These are phyloP conservation scores for Pisolithus tinctorius DNA, from an alignment of 768 basidiomycete genomes.

Conservation along the genomic window DNA sequence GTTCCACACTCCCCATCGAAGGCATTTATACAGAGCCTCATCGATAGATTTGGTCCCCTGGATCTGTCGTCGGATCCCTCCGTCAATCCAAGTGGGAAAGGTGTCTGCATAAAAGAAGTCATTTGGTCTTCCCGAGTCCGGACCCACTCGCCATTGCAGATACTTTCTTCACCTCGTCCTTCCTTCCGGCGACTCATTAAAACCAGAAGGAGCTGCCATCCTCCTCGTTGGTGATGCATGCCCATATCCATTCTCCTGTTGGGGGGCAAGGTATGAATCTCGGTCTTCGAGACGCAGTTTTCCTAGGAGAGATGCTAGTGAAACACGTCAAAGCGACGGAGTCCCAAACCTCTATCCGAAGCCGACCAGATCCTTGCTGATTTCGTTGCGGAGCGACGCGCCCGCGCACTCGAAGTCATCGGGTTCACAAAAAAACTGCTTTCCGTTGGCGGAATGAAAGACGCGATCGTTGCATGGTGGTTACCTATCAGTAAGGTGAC, in stretches of 20 bases:
- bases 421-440: slow-evolving; percentile 32
- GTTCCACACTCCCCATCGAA: slow-evolving; percentile 32
- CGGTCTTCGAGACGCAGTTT: slow-evolving; percentile 46
- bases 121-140: slow-evolving; percentile 45
- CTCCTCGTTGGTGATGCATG: slow-evolving; percentile 41
- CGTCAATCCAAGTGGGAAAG: slow-evolving; percentile 23
- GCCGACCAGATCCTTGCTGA: slow-evolving; percentile 28
- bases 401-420: slow-evolving; percentile 38
- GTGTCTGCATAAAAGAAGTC: slow-evolving; percentile 29
- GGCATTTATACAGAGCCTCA: slow-evolving; percentile 36
- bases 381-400: slow-evolving; percentile 31
- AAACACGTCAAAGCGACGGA: slow-evolving; percentile 25
- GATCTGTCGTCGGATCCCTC: slow-evolving; percentile 28
- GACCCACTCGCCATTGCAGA: slow-evolving; percentile 39
- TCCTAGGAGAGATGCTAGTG: slow-evolving; percentile 36
- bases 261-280: slow-evolving; percentile 57
- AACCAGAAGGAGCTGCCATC: slow-evolving; percentile 12
- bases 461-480: slow-evolving; percentile 15
- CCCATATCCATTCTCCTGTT: slow-evolving; percentile 46
- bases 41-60: slow-evolving; percentile 35
- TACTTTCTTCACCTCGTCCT: slow-evolving; percentile 28
- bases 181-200: slow-evolving; percentile 1
- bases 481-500: slow-evolving; percentile 20
- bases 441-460: slow-evolving; percentile 16
- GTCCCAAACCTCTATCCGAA: slow-evolving; percentile 4